Evolutionary conservation across 2,329 filamentous ascomycete genomes (phyloP), one percentile per base, ranked within the genome.

Genomic region (Curvularia hawaiiensis): DNA sequence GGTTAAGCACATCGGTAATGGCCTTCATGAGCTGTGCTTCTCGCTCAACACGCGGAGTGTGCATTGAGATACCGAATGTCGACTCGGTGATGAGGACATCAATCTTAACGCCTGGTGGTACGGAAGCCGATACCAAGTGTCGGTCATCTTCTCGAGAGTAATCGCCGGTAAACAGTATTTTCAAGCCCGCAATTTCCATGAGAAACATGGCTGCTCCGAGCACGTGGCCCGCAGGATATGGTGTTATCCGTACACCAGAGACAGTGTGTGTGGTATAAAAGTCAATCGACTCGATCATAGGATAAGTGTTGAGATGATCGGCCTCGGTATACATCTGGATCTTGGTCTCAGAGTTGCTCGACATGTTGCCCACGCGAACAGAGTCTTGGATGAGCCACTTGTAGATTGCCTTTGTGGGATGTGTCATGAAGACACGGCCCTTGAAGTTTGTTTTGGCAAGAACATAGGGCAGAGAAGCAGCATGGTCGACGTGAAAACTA

Each of bases 301-400:
- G 90, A 59, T 98, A 94, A 0, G 94, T 98, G 62, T 92, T 92
- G 28, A 97, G 83, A 77, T 98, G 93, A 73, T 99, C 95, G 67
- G 94, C 89, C 78, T 99, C 95, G 1, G 92, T 97, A 75, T 97
- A 99, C 45, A 98, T 87, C 40, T 85, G 83, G 24, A 85, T 85
- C 63, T 85, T 82, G 61, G 86, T 84, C 67, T 87, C 84, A 3
- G 85, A 85, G 6, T 84, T 85, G 49, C 84, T 85, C 2, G 83
- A 82, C 31, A 72, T 91, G 83, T 82, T 95, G 84, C 70, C 90
- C 30, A 99, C 93, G 58, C 95, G 89, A 44, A 99, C 91, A 65
- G 92, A 96, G 78, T 99, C 95, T 77, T 97, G 92, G 62, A 98
- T 97, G 50, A 98, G 87, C 94, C 95, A 98, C 79, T 98, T 98